A percentile compares a stretch with the other conserved stretches of the same genome.
Evolutionary conservation across 202 grass and related monocot species (phyloP).

Genomic region (Carex sylvatica): DNA sequence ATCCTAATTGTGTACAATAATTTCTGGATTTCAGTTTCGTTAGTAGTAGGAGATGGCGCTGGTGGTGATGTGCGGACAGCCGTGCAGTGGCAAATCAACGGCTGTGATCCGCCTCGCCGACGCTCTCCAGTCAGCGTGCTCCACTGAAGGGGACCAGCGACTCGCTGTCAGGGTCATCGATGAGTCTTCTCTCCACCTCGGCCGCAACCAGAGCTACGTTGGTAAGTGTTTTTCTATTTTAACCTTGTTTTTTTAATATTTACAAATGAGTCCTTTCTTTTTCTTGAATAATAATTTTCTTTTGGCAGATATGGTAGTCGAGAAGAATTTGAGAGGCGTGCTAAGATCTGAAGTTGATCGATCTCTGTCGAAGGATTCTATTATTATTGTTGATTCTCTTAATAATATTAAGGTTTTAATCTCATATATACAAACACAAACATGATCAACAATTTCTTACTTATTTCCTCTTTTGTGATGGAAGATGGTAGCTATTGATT

Average conservation of each 20-base stretch:
- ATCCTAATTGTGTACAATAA: not conserved
- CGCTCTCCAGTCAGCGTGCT: constrained; percentile 31
- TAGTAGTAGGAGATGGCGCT: constrained; percentile 43
- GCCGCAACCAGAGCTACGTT: constrained; percentile 80
- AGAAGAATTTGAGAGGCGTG: constrained; percentile 91
- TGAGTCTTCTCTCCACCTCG: constrained; percentile 82
- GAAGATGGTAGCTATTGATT: not conserved
- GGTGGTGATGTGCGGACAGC: constrained; percentile 93
- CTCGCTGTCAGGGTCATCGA: constrained; percentile 61
- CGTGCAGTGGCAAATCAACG: constrained; percentile 81
- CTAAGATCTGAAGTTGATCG: constrained; percentile 96
- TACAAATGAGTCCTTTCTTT: constrained; percentile 1
- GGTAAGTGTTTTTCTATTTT: constrained; percentile 23
- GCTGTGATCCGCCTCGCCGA: constrained; percentile 50
- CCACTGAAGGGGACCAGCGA: constrained; percentile 15
- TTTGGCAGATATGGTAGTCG: constrained; percentile 74
- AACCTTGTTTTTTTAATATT: not conserved
- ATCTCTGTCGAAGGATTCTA: constrained; percentile 66
- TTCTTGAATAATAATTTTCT: not conserved
- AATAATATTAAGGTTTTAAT: constrained; percentile 86
- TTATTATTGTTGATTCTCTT: constrained; percentile 83
- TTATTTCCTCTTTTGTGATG: not conserved
- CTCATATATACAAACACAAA: not conserved
- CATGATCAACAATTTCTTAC: constrained; percentile 5
- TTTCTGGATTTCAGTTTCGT: not conserved